These are phyloP conservation scores for Pachysolen tannophilus DNA, from an alignment of 805 yeast genomes.

Conservation along the genomic window DNA sequence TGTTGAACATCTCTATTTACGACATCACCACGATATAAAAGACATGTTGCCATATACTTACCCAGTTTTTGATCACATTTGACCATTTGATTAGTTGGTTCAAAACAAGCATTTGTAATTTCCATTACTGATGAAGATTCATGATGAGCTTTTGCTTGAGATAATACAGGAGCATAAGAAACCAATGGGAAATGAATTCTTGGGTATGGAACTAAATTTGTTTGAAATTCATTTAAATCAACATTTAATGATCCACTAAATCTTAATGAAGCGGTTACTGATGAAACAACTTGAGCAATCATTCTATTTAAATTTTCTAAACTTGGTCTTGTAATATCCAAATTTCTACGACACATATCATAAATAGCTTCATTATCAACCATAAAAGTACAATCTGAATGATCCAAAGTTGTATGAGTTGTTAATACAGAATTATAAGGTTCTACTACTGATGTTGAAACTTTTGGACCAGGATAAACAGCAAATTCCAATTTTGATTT, in stretches of 20 bases:
- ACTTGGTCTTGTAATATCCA: constrained; percentile 80
- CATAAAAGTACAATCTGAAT: constrained; percentile 94
- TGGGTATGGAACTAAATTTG: constrained; percentile 91
- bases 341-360: constrained; percentile 86
- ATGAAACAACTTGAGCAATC: constrained; percentile 89
- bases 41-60: constrained; percentile 91
- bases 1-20: constrained; percentile 89
- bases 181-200: constrained; percentile 95
- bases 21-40: constrained; percentile 89
- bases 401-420: constrained; percentile 88
- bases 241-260: constrained; percentile 90
- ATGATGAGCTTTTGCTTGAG: constrained; percentile 77
- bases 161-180: constrained; percentile 83
- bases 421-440: constrained; percentile 91
- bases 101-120: constrained; percentile 89
- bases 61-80: constrained; percentile 89
- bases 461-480: constrained; percentile 91
- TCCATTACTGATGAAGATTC: constrained; percentile 84
- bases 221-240: constrained; percentile 90
- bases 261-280: constrained; percentile 87
- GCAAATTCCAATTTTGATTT: constrained; percentile 91
- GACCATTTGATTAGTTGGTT: constrained; percentile 92
- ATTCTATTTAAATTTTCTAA: constrained; percentile 72
- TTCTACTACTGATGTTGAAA: constrained; percentile 86
- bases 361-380: constrained; percentile 93